Evolutionary conservation across 2,329 filamentous ascomycete species (phyloP).

Genomic region (Lizonia empirigonia): DNA sequence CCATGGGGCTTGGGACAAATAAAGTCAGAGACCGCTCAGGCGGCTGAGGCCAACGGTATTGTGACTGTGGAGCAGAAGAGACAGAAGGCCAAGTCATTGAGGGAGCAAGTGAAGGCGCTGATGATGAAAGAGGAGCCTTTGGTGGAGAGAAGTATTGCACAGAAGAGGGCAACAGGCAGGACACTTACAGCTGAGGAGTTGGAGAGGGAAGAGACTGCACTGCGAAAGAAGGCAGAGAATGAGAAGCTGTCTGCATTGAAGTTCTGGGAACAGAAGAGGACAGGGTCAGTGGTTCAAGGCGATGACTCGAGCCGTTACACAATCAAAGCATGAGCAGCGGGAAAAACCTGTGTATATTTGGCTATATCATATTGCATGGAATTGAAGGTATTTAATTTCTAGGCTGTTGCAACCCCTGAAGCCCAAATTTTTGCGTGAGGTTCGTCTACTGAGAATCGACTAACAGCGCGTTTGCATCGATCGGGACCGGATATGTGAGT

Average conservation of each 20-base stretch:
- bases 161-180: constrained; percentile 2
- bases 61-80: constrained; percentile 19
- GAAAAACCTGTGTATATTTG: constrained; percentile 18
- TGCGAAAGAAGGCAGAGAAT: constrained; percentile 42
- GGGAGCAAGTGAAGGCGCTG: constrained; percentile 35
- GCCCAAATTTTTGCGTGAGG: neutral
- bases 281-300: constrained; percentile 26
- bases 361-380: constrained; percentile 28
- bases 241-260: constrained; percentile 48
- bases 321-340: constrained; percentile 27
- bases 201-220: constrained; percentile 14
- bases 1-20: constrained; percentile 53
- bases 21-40: constrained; percentile 39
- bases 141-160: neutral
- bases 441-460: neutral
- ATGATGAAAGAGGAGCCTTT: constrained; percentile 24
- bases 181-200: constrained; percentile 12
- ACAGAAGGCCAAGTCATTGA: constrained; percentile 24
- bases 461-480: neutral
- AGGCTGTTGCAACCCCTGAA: neutral
- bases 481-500: neutral
- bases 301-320: constrained; percentile 23
- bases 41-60: constrained; percentile 12
- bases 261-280: constrained; percentile 39
- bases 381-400: neutral